Conservation (phyloP, 2,329 filamentous ascomycete species). For the Botrytis medusae region DNA sequence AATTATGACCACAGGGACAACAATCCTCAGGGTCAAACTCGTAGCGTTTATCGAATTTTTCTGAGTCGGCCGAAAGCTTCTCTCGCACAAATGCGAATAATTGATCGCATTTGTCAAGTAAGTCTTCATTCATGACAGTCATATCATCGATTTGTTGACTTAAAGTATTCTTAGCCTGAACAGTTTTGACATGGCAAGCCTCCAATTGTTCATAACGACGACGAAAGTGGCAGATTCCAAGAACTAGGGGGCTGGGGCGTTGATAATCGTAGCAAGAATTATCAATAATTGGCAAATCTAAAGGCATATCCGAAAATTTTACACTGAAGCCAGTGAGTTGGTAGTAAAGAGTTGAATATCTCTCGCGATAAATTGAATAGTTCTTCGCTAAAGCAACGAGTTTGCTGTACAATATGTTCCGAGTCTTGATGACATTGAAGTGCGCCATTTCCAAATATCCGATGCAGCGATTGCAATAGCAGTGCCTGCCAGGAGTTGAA, state of each 20-base stretch:
- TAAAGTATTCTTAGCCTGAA: neutral
- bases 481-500: neutral
- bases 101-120: neutral
- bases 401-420: neutral
- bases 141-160: neutral
- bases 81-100: neutral
- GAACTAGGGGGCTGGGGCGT: neutral
- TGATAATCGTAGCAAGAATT: neutral
- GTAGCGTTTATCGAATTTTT: neutral
- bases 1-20: neutral
- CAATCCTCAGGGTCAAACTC: neutral
- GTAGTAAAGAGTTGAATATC: neutral
- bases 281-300: neutral
- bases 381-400: neutral
- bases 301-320: neutral
- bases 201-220: neutral
- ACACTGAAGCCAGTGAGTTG: neutral
- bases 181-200: neutral
- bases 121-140: neutral
- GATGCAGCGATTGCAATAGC: neutral
- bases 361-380: neutral
- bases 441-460: neutral
- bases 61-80: neutral
- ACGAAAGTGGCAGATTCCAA: neutral
- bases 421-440: neutral